These are phyloP conservation scores for Neocucurbitaria cava DNA, from an alignment of 2,329 filamentous ascomycete species.

Conservation along the genomic window DNA sequence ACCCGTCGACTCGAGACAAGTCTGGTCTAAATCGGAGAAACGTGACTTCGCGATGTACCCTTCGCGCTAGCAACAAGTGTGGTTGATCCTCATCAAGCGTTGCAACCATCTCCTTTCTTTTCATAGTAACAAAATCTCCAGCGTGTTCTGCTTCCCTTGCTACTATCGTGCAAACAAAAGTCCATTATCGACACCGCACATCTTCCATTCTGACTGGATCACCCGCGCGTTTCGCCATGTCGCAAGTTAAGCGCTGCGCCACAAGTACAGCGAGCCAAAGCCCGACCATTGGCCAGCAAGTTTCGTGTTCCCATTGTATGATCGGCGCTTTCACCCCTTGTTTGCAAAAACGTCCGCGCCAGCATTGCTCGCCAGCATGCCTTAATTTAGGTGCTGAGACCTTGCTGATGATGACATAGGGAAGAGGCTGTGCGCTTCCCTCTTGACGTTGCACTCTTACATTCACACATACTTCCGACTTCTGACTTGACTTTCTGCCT, in stretches of 20 bases:
- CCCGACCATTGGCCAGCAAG: constrained; percentile 25
- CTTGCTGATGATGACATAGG: constrained; percentile 30
- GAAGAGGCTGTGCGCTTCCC: constrained; percentile 27
- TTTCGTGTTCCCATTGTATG: constrained; percentile 6
- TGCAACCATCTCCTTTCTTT: neutral
- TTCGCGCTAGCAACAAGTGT: neutral
- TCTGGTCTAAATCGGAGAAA: neutral
- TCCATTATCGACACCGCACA: neutral
- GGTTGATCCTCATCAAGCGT: neutral
- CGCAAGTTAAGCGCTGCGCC: constrained; percentile 40
- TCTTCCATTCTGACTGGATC: constrained; percentile 14
- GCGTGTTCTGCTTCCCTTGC: neutral
- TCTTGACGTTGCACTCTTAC: neutral
- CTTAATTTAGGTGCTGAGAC: constrained; percentile 27
- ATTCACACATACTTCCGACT: no score
- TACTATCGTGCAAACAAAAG: neutral
- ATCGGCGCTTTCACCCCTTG: constrained; percentile 19
- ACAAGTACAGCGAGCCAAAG: constrained; percentile 29
- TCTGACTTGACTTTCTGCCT: neutral
- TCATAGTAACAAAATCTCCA: neutral
- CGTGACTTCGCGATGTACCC: neutral
- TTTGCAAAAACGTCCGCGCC: constrained; percentile 9
- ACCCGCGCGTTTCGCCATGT: constrained; percentile 38
- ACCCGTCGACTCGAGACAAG: neutral
- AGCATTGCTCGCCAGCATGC: constrained; percentile 23